Evolutionary conservation across 1,284 basidiomycete genomes (phyloP).

Genomic region (Crucibulum cyathiforme): DNA sequence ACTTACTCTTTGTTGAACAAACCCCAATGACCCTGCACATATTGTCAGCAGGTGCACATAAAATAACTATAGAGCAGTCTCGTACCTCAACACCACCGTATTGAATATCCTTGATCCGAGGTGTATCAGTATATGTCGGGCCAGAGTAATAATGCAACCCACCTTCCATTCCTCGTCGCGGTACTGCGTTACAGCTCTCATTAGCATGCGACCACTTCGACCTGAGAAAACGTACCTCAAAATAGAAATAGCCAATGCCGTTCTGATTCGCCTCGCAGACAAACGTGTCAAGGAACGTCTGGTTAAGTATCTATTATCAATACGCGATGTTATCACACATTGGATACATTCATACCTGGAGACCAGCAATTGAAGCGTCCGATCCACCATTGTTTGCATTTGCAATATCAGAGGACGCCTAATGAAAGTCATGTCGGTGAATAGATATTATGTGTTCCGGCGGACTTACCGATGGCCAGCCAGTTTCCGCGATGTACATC

Average conservation of each 20-base stretch:
- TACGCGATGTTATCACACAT: not conserved
- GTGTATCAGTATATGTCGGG: constrained; percentile 5
- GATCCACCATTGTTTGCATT: constrained; percentile 71
- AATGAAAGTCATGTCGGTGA: constrained; percentile 1
- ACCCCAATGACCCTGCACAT: constrained; percentile 57
- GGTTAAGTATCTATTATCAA: constrained; percentile 8
- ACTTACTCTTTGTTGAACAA: constrained; percentile 52
- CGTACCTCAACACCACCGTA: constrained; percentile 84
- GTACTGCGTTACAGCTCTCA: constrained; percentile 51
- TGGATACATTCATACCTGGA: constrained; percentile 54
- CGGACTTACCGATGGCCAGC: constrained; percentile 84
- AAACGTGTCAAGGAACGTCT: constrained; percentile 83
- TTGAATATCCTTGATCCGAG: constrained; percentile 41
- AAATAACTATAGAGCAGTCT: constrained; percentile 6
- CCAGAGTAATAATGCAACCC: constrained; percentile 6
- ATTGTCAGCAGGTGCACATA: not conserved
- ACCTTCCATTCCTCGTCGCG: constrained; percentile 89
- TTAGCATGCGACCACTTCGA: too few relatives aligned
- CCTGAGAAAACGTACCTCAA: constrained; percentile 57
- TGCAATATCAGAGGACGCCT: constrained; percentile 64
- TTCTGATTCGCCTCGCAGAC: constrained; percentile 88
- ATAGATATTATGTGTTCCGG: not conserved
- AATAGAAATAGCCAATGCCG: constrained; percentile 86
- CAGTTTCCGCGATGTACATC: constrained; percentile 91
- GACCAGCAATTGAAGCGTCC: constrained; percentile 68